Evolutionary conservation across 768 basidiomycete genomes (phyloP).

Genomic region (Leucogyrophana mollusca): DNA sequence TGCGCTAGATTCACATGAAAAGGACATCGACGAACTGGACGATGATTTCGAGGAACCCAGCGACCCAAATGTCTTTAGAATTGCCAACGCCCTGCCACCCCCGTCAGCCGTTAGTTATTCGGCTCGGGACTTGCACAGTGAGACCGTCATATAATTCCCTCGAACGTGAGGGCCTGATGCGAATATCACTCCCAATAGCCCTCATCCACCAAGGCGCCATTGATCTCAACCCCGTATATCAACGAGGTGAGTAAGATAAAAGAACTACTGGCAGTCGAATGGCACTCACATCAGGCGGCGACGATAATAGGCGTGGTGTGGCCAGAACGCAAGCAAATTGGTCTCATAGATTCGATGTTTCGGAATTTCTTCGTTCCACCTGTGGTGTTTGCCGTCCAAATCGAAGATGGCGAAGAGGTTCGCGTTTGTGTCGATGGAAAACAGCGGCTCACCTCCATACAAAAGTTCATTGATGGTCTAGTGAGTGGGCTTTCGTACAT

Average conservation of each 20-base stretch:
- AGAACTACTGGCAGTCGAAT: neutral
- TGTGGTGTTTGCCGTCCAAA: constrained; percentile 44
- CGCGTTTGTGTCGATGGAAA: constrained; percentile 54
- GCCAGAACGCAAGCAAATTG: constrained; percentile 64
- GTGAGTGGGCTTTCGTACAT: constrained; percentile 18
- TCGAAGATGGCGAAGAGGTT: constrained; percentile 37
- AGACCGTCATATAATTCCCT: too few species aligned
- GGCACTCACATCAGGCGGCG: constrained; percentile 3
- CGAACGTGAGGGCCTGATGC: constrained; percentile 1
- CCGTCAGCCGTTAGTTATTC: constrained; percentile 41
- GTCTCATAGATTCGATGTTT: constrained; percentile 50
- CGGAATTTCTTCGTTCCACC: constrained; percentile 55
- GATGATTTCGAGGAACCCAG: constrained; percentile 41
- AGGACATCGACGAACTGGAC: constrained; percentile 50
- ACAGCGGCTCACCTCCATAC: constrained; percentile 48
- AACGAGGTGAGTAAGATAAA: constrained; percentile 59
- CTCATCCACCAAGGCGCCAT: constrained; percentile 69
- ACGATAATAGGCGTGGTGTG: constrained; percentile 65
- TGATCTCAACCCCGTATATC: constrained; percentile 70
- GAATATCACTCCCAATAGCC: constrained; percentile 31
- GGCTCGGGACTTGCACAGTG: constrained; percentile 48
- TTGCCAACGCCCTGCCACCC: constrained; percentile 39
- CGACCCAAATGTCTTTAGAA: constrained; percentile 42
- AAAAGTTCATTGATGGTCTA: constrained; percentile 47
- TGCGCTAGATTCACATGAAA: constrained; percentile 22